Conservation (phyloP, 2,329 filamentous ascomycete genomes). For the Knufia petricola region DNA sequence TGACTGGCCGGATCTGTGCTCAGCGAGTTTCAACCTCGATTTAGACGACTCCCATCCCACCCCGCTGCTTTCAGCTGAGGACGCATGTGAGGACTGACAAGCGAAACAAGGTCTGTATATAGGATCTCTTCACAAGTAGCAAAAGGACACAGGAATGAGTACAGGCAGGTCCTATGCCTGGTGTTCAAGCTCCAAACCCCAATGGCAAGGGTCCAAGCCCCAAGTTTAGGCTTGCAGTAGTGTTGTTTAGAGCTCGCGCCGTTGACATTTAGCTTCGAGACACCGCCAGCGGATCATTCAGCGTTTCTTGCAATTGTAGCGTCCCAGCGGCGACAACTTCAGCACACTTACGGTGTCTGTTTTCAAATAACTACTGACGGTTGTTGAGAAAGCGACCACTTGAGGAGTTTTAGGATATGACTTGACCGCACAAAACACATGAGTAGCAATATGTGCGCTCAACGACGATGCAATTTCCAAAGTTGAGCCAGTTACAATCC, state of each 20-base stretch:
- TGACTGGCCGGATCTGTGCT: too few species aligned
- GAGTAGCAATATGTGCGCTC: not conserved
- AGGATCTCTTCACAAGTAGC: too few species aligned
- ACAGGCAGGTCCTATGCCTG: too few species aligned
- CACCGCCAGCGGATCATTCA: not conserved
- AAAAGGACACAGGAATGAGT: too few species aligned
- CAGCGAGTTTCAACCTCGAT: too few species aligned
- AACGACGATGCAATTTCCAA: constrained; percentile 29
- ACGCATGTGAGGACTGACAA: too few species aligned
- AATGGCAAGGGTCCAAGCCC: not conserved
- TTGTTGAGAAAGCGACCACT: too few species aligned
- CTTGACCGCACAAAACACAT: not conserved
- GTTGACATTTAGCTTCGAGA: not conserved
- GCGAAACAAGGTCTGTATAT: too few species aligned
- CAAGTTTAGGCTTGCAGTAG: not conserved
- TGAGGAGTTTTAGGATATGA: not conserved
- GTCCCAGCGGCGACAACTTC: not conserved
- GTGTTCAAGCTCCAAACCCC: not conserved
- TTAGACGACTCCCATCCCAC: too few species aligned
- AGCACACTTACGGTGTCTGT: too few species aligned
- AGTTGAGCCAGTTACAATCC: constrained; percentile 61
- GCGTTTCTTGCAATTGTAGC: not conserved
- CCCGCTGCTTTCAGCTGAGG: too few species aligned
- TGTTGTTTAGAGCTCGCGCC: not conserved
- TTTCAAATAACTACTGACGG: too few species aligned